These are phyloP conservation scores for Trypanosomatidae sp. DNA, from an alignment of 208 protist species.

Conservation along the genomic window DNA sequence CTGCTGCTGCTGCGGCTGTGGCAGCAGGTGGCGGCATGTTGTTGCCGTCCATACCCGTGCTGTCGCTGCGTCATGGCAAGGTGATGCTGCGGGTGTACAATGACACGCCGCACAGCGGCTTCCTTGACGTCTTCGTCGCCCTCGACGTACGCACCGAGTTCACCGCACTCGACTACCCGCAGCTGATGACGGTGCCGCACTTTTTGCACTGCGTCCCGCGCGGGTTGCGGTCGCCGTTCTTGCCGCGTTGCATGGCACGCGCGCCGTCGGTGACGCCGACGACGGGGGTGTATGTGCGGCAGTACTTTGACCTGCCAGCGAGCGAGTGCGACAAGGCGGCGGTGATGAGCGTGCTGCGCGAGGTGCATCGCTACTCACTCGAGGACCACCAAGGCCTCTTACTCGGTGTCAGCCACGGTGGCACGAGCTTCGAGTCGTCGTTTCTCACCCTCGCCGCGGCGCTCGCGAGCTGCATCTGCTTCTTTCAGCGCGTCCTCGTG, in stretches of 20 bases:
- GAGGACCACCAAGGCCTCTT: conserved; percentile 73
- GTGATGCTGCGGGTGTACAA: conserved; percentile 64
- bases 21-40: too few species aligned
- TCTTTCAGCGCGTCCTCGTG: conserved; percentile 64
- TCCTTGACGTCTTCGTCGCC: conserved; percentile 49
- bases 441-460: conserved; percentile 65
- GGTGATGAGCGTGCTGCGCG: conserved; percentile 44
- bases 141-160: conserved; percentile 67
- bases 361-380: conserved; percentile 78
- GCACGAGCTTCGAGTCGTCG: conserved; percentile 51
- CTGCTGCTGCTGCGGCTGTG: too few species aligned
- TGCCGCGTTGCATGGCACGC: conserved; percentile 37
- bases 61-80: conserved; percentile 57
- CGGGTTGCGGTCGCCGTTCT: conserved; percentile 49
- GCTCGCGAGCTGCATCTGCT: conserved; percentile 64
- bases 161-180: conserved; percentile 23
- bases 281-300: conserved; percentile 47
- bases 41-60: conserved; percentile 9
- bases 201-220: conserved; percentile 49
- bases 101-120: conserved; percentile 39
- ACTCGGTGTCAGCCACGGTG: conserved; percentile 42
- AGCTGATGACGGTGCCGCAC: conserved; percentile 37
- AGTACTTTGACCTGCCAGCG: conserved; percentile 28
- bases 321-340: conserved; percentile 36
- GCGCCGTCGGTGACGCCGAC: conserved; percentile 40